A percentile compares a stretch with the other conserved stretches of the same genome.
phyloP scores from a whole-genome alignment of 805 yeast species.

The Saturnispora sanitii region DNA sequence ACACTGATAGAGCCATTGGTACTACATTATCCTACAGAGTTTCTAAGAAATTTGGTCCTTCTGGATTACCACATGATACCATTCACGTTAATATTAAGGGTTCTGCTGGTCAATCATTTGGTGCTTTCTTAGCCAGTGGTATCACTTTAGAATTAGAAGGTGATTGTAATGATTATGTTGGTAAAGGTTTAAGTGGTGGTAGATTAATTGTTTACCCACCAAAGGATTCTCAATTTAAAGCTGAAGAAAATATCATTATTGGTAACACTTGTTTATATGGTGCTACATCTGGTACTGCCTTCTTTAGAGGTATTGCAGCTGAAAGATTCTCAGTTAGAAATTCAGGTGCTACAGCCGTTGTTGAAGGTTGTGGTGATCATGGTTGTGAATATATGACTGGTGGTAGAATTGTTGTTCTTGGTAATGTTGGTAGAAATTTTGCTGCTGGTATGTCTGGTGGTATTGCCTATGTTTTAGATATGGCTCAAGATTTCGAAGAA shows the following conservation, averaged over 20 bases:
- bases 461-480: slow-evolving; percentile 91
- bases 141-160: slow-evolving; percentile 92
- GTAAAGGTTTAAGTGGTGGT: slow-evolving; percentile 96
- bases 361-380: slow-evolving; percentile 96
- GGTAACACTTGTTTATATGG: slow-evolving; percentile 98
- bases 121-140: slow-evolving; percentile 96
- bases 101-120: slow-evolving; percentile 97
- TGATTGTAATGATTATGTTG: slow-evolving; percentile 96
- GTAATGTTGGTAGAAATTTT: slow-evolving; percentile 84
- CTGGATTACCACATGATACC: slow-evolving; percentile 91
- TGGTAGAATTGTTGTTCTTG: slow-evolving; percentile 91
- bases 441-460: slow-evolving; percentile 99
- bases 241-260: slow-evolving; percentile 91
- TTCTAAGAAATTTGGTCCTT: slow-evolving; percentile 87
- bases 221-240: slow-evolving; percentile 68
- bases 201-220: slow-evolving; percentile 89
- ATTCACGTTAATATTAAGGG: slow-evolving; percentile 87
- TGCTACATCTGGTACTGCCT: slow-evolving; percentile 92
- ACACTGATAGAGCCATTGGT: slow-evolving; percentile 95
- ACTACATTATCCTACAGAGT: slow-evolving; percentile 90
- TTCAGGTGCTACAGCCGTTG: slow-evolving; percentile 96
- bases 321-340: slow-evolving; percentile 97
- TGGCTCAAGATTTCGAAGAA: slow-evolving; percentile 82
- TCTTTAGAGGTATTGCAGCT: slow-evolving; percentile 94
- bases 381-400: slow-evolving; percentile 99